Conservation (phyloP, 768 basidiomycete species). For the Albatrellus ellisii region DNA sequence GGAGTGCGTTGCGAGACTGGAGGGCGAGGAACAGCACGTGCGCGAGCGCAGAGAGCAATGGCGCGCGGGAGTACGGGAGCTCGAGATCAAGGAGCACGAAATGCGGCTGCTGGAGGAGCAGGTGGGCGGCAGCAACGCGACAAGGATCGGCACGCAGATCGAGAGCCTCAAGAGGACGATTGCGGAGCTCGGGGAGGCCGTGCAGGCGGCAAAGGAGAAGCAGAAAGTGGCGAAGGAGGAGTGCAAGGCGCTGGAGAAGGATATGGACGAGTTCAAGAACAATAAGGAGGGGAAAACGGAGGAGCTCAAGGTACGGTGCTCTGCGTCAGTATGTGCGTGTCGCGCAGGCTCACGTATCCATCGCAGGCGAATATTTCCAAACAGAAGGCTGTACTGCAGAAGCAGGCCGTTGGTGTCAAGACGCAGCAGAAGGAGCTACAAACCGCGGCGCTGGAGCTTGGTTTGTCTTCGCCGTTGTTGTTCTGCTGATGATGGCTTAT, state of each 20-base stretch:
- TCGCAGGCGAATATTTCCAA: conserved; percentile 62
- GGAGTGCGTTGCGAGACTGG: conserved; percentile 33
- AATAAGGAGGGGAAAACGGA: conserved; percentile 96
- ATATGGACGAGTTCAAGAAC: conserved; percentile 98
- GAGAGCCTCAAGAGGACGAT: conserved; percentile 58
- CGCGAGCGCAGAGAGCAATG: conserved; percentile 46
- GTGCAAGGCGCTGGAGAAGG: conserved; percentile 79
- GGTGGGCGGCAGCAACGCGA: conserved; percentile 78
- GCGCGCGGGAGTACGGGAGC: conserved; percentile 44
- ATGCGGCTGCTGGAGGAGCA: conserved; percentile 72
- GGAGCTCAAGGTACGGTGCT: conserved; percentile 64
- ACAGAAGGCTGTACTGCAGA: conserved; percentile 71
- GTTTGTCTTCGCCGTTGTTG: conserved; percentile 28
- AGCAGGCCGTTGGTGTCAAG: conserved; percentile 73
- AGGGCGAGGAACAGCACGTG: conserved; percentile 39
- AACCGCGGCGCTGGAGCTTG: conserved; percentile 76
- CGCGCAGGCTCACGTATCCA: background rate
- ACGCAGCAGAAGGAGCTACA: conserved; percentile 83
- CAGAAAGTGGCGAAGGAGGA: conserved; percentile 69
- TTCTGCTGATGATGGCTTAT: background rate
- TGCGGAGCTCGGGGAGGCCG: conserved; percentile 36
- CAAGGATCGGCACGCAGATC: conserved; percentile 69
- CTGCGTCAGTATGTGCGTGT: background rate
- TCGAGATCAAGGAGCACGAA: conserved; percentile 89
- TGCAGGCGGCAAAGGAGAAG: conserved; percentile 59